A percentile compares a stretch with the other conserved stretches of the same genome.
These are phyloP conservation scores for Aspergillus unguis DNA, from an alignment of 2,329 filamentous ascomycete species.

Conservation along the genomic window DNA sequence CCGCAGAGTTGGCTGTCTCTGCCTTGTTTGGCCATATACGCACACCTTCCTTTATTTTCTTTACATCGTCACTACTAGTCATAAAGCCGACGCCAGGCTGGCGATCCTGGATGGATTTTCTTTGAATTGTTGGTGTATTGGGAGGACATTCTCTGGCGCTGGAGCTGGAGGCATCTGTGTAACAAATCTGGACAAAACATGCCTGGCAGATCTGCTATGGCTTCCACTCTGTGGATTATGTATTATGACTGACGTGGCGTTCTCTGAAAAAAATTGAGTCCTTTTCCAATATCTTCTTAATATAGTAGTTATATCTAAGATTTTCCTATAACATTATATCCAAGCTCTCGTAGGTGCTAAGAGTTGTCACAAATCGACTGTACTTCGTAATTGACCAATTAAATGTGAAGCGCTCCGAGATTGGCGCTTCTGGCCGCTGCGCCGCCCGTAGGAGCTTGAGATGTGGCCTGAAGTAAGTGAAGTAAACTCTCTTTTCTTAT, in stretches of 20 bases:
- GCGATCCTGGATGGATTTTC: conserved; percentile 5
- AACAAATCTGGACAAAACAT: conserved; percentile 6
- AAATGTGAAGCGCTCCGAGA: conserved; percentile 12
- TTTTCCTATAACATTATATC: not conserved
- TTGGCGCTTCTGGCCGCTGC: conserved; percentile 32
- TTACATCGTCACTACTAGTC: conserved; percentile 1
- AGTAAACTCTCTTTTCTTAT: not conserved
- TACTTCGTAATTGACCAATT: conserved; percentile 7
- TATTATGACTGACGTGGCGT: conserved; percentile 4
- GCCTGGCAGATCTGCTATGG: conserved; percentile 4
- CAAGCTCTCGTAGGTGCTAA: not conserved
- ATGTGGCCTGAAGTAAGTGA: conserved; percentile 30
- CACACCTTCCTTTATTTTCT: not conserved
- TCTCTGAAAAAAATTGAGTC: not conserved
- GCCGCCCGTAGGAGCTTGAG: conserved; percentile 29
- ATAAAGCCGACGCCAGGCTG: not conserved
- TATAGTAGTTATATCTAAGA: not conserved
- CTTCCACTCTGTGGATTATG: not conserved
- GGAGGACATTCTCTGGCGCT: conserved; percentile 1
- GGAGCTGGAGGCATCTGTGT: conserved; percentile 7
- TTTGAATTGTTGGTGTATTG: conserved; percentile 11
- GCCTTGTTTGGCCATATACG: not conserved
- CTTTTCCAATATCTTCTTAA: too few relatives aligned
- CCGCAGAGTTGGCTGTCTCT: conserved; percentile 9
- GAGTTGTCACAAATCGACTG: not conserved